These are phyloP conservation scores for Phytophthora meadii DNA, from an alignment of 352 stramenopile genomes.

Conservation along the genomic window DNA sequence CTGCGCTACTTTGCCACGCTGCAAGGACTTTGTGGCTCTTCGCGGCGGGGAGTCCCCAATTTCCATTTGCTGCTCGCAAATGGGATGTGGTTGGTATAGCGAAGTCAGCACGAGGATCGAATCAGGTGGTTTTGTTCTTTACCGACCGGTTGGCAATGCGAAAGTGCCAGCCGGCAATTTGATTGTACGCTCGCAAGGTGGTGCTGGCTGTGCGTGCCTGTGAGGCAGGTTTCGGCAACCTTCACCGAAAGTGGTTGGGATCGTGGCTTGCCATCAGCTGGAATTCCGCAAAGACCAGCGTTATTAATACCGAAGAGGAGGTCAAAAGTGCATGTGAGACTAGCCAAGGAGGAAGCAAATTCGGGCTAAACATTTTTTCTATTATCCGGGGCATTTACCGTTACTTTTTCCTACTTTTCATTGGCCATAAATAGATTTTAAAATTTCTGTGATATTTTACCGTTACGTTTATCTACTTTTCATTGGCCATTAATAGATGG, in stretches of 20 bases:
- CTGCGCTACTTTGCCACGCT: conserved; percentile 4
- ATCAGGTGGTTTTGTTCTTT: conserved; percentile 21
- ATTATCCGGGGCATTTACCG: conserved; percentile 6
- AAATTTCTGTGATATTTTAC: neutral
- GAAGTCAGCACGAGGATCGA: neutral
- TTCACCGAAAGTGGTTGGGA: conserved; percentile 18
- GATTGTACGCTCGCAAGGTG: conserved; percentile 10
- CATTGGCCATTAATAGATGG: conserved; percentile 4
- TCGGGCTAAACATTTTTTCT: conserved; percentile 10
- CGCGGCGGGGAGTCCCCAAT: no score
- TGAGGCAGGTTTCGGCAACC: neutral
- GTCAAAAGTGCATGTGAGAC: no score
- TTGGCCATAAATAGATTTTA: neutral
- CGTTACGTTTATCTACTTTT: neutral
- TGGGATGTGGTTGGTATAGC: no score
- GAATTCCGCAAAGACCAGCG: conserved; percentile 4
- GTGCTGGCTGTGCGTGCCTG: conserved; percentile 12
- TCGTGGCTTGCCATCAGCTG: neutral
- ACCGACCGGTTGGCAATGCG: conserved; percentile 20
- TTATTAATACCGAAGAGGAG: conserved; percentile 18
- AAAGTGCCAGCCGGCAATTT: conserved; percentile 24
- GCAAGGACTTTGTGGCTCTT: conserved; percentile 21
- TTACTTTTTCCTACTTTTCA: neutral
- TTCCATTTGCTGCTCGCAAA: neutral
- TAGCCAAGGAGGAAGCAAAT: no score